Evolutionary conservation across 345 rosid genomes (phyloP).

Genomic region (Rubroshorea leprosula): DNA sequence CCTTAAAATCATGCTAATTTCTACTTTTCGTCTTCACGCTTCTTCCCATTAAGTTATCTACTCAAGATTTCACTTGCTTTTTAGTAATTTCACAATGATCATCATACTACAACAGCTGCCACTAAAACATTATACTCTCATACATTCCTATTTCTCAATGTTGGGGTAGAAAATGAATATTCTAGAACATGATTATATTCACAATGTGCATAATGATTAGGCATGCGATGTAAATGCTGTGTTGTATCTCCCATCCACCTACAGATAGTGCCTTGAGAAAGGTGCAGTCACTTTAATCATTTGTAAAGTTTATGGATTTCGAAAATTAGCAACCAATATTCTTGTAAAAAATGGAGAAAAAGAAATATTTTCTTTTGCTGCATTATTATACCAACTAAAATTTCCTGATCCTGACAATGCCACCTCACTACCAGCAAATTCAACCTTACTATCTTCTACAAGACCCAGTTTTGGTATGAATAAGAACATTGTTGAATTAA

Average conservation of each 20-base stretch:
- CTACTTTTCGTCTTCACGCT: constrained; percentile 25
- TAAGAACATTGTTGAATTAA: no score
- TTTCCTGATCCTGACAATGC: no score
- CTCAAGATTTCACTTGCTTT: constrained; percentile 7
- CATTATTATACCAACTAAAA: no score
- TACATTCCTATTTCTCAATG: background rate
- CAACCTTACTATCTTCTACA: no score
- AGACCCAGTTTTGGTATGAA: no score
- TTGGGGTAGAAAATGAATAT: constrained; percentile 1
- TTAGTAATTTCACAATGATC: constrained; percentile 15
- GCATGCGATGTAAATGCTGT: constrained; percentile 12
- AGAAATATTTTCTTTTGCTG: no score
- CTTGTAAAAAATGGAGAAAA: no score
- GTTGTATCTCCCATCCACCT: background rate
- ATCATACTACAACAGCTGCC: constrained; percentile 10
- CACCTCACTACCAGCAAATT: no score
- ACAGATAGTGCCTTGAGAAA: background rate
- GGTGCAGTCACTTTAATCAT: background rate
- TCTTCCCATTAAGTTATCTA: background rate
- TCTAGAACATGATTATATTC: background rate
- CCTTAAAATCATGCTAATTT: constrained; percentile 14
- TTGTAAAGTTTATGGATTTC: background rate
- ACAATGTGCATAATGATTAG: constrained; percentile 8
- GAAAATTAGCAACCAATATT: no score
- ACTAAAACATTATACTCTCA: background rate